Percentiles rank a stretch among this genome's conserved stretches.
Evolutionary conservation across 306 rosid species (phyloP).

Genomic region (Casuarina glauca): DNA sequence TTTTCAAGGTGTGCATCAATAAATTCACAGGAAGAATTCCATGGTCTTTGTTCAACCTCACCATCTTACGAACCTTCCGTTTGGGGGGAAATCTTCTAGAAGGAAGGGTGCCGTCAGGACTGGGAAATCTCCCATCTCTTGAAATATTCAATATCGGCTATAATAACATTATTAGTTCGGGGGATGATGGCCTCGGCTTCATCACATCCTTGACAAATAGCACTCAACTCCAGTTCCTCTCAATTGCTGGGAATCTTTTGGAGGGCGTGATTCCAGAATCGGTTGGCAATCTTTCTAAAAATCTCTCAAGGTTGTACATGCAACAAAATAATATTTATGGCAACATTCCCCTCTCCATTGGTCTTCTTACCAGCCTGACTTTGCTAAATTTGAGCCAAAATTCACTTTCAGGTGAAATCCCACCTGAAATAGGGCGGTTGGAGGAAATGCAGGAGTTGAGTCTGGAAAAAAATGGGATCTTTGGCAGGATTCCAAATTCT

Average conservation of each 20-base stretch:
- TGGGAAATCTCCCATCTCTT: conserved; percentile 65
- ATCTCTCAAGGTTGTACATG: conserved; percentile 52
- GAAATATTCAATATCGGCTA: conserved; percentile 61
- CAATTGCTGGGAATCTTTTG: conserved; percentile 53
- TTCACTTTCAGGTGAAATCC: conserved; percentile 59
- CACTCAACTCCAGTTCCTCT: conserved; percentile 50
- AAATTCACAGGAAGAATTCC: conserved; percentile 68
- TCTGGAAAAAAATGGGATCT: conserved; percentile 47
- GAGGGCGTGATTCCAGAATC: conserved; percentile 68
- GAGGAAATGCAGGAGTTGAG: conserved; percentile 44
- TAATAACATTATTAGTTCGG: conserved; percentile 51
- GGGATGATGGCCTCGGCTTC: conserved; percentile 48
- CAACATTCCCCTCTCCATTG: conserved; percentile 59
- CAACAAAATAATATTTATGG: conserved; percentile 66
- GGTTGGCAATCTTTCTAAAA: conserved; percentile 66
- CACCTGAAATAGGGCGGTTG: conserved; percentile 53
- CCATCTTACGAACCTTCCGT: conserved; percentile 50
- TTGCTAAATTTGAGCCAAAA: conserved; percentile 62
- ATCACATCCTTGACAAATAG: conserved; percentile 58
- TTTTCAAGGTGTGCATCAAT: conserved; percentile 57
- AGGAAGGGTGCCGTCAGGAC: conserved; percentile 72
- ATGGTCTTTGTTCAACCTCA: conserved; percentile 64
- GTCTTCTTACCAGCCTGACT: conserved; percentile 50
- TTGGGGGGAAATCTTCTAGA: conserved; percentile 50
- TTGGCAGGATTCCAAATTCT: conserved; percentile 57